These are phyloP conservation scores for Leucosporidium creatinivorum DNA, from an alignment of 768 basidiomycete genomes.

Conservation along the genomic window DNA sequence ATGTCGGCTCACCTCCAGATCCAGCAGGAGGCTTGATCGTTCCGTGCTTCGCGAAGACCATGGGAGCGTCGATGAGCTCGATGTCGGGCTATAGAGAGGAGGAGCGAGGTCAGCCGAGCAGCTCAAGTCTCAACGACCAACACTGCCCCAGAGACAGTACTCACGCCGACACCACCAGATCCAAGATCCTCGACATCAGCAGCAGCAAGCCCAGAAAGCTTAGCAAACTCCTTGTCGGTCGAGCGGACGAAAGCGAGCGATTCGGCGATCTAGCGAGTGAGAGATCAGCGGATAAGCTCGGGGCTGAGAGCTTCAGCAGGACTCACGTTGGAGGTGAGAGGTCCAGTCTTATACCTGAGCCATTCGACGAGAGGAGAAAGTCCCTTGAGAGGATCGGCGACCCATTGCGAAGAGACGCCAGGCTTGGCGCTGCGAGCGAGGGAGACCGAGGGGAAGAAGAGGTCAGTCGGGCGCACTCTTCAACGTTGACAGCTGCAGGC, in stretches of 20 bases:
- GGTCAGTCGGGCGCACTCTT: not conserved
- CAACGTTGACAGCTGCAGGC: not conserved
- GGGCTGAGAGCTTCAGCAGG: not conserved
- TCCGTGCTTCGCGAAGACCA: constrained; percentile 16
- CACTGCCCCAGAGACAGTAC: not conserved
- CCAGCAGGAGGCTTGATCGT: not conserved
- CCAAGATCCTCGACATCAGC: not conserved
- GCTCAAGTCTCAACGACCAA: too few species aligned
- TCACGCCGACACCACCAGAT: not conserved
- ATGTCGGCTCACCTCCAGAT: not conserved
- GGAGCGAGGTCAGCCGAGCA: too few species aligned
- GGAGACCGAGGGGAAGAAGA: not conserved
- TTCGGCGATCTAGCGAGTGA: constrained; percentile 11
- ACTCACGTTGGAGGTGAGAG: constrained; percentile 10
- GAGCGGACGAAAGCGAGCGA: constrained; percentile 30
- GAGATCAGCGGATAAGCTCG: not conserved
- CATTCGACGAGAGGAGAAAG: constrained; percentile 16
- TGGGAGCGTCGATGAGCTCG: constrained; percentile 22
- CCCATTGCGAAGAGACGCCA: constrained; percentile 6
- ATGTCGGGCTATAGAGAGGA: constrained; percentile 13
- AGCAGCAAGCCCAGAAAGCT: not conserved
- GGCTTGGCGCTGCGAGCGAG: not conserved
- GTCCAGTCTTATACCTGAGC: constrained; percentile 13
- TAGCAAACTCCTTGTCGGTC: not conserved
- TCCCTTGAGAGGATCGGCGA: constrained; percentile 18